A percentile compares a stretch with the other conserved stretches of the same genome.
These are phyloP conservation scores for Tolypocladium capitatum DNA, from an alignment of 2,329 filamentous ascomycete species.

Conservation along the genomic window DNA sequence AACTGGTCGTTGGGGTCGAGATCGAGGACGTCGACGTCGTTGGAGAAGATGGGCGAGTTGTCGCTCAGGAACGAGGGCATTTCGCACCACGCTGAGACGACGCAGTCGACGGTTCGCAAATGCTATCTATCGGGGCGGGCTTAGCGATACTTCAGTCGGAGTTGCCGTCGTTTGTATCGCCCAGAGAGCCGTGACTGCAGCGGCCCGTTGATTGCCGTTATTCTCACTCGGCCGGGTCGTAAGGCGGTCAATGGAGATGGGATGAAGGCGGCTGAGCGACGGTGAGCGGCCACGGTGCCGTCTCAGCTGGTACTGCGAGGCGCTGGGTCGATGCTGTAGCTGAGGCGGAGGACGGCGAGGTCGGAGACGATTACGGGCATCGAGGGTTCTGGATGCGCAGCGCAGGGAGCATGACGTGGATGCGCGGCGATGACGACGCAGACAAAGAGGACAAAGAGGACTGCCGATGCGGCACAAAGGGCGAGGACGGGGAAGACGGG, in stretches of 20 bases:
- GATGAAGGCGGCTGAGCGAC: neutral
- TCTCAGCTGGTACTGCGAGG: neutral
- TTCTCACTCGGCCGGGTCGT: neutral
- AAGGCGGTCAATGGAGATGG: neutral
- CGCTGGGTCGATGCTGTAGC: neutral
- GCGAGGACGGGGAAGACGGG: neutral
- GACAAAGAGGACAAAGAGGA: neutral
- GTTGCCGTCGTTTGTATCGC: neutral
- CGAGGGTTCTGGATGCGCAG: neutral
- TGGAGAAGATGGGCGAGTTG: slow-evolving; percentile 28
- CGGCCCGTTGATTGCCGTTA: neutral
- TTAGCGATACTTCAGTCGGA: neutral
- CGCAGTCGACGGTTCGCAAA: neutral
- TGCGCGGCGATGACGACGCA: neutral
- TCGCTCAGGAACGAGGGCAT: slow-evolving; percentile 44
- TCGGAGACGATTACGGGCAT: neutral
- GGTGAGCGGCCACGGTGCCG: neutral
- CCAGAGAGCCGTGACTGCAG: neutral
- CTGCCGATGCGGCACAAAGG: neutral
- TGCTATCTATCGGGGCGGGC: neutral
- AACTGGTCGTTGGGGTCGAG: slow-evolving; percentile 28
- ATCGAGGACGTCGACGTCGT: slow-evolving; percentile 28
- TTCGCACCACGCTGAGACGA: slow-evolving; percentile 9
- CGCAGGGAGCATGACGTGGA: slow-evolving; percentile 1
- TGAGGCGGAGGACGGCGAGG: neutral